These are phyloP conservation scores for Tuber borchii DNA, from an alignment of 495 filamentous ascomycete species.

Conservation along the genomic window DNA sequence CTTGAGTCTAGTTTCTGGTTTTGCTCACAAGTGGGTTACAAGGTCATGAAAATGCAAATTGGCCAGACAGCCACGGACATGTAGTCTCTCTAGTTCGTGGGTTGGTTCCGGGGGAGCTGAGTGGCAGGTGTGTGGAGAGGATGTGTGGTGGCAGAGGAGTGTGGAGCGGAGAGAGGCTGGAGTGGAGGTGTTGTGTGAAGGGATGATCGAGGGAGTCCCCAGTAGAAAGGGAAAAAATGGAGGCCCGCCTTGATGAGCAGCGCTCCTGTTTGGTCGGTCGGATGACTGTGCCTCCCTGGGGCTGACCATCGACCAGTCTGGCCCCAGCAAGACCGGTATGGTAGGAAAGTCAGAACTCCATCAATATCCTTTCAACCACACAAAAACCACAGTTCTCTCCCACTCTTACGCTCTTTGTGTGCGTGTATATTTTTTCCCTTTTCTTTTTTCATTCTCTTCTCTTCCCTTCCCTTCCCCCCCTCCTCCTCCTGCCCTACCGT, in stretches of 20 bases:
- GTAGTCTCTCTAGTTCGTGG: constrained; percentile 29
- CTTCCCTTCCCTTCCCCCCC: neutral
- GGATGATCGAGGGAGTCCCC: constrained; percentile 2
- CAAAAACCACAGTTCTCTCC: constrained; percentile 10
- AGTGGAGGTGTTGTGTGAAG: constrained; percentile 3
- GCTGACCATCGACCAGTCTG: constrained; percentile 11
- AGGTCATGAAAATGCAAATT: constrained; percentile 8
- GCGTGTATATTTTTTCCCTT: constrained; percentile 19
- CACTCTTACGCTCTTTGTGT: constrained; percentile 15
- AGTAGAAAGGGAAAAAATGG: neutral
- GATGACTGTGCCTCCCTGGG: constrained; percentile 36
- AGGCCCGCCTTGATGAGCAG: neutral
- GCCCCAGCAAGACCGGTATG: constrained; percentile 4
- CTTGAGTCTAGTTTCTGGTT: neutral
- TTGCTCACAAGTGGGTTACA: neutral
- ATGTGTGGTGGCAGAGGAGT: constrained; percentile 4
- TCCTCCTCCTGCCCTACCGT: no score
- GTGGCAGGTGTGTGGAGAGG: constrained; percentile 2
- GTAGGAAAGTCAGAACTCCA: constrained; percentile 9
- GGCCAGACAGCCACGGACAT: constrained; percentile 39
- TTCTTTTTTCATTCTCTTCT: neutral
- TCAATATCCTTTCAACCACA: constrained; percentile 5
- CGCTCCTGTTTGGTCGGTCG: constrained; percentile 31
- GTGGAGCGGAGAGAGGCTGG: neutral
- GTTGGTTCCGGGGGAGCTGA: constrained; percentile 18